phyloP scores from a whole-genome alignment of 768 basidiomycete genomes.

The Boletus reticuloceps region DNA sequence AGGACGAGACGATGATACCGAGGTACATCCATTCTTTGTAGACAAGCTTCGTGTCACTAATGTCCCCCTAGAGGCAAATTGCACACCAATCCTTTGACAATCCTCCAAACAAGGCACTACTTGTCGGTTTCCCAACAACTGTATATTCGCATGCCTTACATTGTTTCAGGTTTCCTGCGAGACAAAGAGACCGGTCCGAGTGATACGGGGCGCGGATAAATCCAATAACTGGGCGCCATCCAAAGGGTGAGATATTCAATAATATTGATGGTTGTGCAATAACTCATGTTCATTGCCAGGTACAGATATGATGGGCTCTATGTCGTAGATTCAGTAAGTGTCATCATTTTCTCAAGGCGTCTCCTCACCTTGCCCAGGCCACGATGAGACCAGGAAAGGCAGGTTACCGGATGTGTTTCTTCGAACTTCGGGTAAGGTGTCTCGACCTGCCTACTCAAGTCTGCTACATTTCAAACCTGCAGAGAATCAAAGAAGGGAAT shows the following conservation, averaged over 20 bases:
- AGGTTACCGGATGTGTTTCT: conserved; percentile 30
- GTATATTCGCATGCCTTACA: background rate
- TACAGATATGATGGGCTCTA: conserved; percentile 35
- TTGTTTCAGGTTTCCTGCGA: conserved; percentile 28
- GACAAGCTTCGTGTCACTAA: background rate
- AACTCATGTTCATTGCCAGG: conserved; percentile 13
- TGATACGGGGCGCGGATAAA: conserved; percentile 31
- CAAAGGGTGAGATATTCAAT: conserved; percentile 18
- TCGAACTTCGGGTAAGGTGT: conserved; percentile 23
- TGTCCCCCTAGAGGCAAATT: conserved; percentile 16
- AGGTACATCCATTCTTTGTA: conserved; percentile 5
- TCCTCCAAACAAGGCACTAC: conserved; percentile 17
- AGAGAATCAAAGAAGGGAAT: conserved; percentile 25
- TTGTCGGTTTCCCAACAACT: conserved; percentile 4
- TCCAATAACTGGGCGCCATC: conserved; percentile 17
- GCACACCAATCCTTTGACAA: conserved; percentile 25
- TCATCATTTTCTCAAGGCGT: background rate
- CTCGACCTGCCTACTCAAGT: background rate
- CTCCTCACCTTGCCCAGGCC: conserved; percentile 17
- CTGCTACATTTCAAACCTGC: background rate
- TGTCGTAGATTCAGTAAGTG: conserved; percentile 23
- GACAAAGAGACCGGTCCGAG: conserved; percentile 35
- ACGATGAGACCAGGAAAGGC: conserved; percentile 14
- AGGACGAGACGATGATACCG: background rate
- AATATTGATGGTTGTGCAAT: background rate